These are phyloP conservation scores for Suillus luteus DNA, from an alignment of 768 basidiomycete species.

Conservation along the genomic window DNA sequence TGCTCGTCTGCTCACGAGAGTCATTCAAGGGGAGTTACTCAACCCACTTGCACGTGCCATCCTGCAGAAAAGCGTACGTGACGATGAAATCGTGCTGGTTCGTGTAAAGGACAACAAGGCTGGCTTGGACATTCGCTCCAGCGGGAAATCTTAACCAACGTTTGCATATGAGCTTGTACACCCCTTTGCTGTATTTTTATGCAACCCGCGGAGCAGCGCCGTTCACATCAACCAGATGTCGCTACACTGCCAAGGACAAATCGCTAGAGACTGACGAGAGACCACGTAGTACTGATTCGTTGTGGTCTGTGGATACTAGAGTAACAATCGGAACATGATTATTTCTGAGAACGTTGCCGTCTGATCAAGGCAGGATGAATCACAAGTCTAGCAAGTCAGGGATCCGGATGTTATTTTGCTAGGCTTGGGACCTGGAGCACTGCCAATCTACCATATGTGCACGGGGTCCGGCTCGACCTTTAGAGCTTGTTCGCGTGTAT, in stretches of 20 bases:
- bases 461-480: no score
- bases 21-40: constrained; percentile 51
- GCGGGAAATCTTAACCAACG: not conserved
- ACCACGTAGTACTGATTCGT: not conserved
- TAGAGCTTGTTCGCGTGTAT: no score
- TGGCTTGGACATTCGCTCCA: not conserved
- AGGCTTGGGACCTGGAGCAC: no score
- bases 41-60: constrained; percentile 48
- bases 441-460: no score
- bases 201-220: not conserved
- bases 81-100: constrained; percentile 37
- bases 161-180: not conserved
- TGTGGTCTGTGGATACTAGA: not conserved
- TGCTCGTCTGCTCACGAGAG: constrained; percentile 48
- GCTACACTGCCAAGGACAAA: not conserved
- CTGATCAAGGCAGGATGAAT: no score
- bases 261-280: not conserved
- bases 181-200: not conserved
- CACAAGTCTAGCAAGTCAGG: no score
- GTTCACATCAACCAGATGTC: not conserved
- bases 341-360: no score
- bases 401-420: no score
- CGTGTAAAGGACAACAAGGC: constrained; percentile 4
- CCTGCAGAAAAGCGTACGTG: constrained; percentile 45
- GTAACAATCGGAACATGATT: no score